Evolutionary conservation across 176 grass and related monocot species (phyloP).

Genomic region (Pontederia paniculata): DNA sequence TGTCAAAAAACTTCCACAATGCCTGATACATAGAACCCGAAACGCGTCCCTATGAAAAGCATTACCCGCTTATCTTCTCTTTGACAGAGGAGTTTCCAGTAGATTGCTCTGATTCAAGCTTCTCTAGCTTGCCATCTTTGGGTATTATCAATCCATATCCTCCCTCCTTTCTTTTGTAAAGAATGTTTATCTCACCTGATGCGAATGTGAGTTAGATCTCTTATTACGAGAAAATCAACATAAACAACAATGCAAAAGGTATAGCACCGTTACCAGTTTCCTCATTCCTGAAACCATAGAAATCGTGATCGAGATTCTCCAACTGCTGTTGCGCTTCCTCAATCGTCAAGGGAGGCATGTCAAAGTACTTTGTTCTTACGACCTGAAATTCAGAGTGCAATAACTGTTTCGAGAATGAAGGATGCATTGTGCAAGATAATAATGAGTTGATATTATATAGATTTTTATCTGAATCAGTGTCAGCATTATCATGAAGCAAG

Average conservation of each 20-base stretch:
- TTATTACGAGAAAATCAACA: neutral
- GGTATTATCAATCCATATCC: conserved; percentile 78
- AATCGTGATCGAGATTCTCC: conserved; percentile 65
- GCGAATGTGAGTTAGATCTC: neutral
- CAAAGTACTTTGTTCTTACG: conserved; percentile 83
- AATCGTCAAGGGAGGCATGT: conserved; percentile 81
- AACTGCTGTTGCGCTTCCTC: conserved; percentile 89
- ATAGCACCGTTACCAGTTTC: conserved; percentile 32
- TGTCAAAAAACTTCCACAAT: neutral
- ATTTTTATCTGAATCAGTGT: too few relatives aligned
- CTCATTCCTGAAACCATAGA: conserved; percentile 82
- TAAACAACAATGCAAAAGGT: neutral
- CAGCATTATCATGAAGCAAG: too few relatives aligned
- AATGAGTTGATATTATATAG: too few relatives aligned
- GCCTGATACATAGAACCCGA: neutral
- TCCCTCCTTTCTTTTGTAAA: conserved; percentile 78
- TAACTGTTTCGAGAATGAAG: neutral
- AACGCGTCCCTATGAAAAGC: neutral
- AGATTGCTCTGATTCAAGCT: neutral
- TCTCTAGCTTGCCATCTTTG: conserved; percentile 44
- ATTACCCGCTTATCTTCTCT: conserved; percentile 1
- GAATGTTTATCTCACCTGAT: conserved; percentile 65
- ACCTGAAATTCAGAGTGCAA: conserved; percentile 30
- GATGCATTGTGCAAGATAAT: neutral
- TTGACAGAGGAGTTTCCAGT: neutral